Percentiles rank a stretch among this genome's conserved stretches.
Evolutionary conservation across 257 asterid species (phyloP).

Genomic region (Rubia yunnanensis): DNA sequence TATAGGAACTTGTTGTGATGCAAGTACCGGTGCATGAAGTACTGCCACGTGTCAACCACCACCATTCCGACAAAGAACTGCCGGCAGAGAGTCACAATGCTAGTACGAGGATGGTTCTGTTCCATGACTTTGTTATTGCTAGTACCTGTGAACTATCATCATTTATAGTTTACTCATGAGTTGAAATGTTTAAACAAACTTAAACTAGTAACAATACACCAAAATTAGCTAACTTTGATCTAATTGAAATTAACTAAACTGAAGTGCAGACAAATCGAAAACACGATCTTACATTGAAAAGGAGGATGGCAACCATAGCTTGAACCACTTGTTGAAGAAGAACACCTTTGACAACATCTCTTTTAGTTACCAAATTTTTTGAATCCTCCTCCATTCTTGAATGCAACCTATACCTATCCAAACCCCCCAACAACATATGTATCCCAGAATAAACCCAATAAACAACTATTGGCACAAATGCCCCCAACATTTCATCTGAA

Average conservation of each 20-base stretch:
- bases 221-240: too few species aligned
- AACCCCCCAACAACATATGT: conserved; percentile 46
- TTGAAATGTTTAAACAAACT: too few species aligned
- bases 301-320: conserved; percentile 67
- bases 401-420: conserved; percentile 71
- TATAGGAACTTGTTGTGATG: conserved; percentile 86
- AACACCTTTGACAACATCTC: conserved; percentile 76
- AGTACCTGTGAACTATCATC: not conserved
- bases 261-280: too few species aligned
- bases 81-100: conserved; percentile 30
- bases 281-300: conserved; percentile 53
- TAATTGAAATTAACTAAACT: too few species aligned
- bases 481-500: conserved; percentile 80
- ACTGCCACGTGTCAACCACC: conserved; percentile 86
- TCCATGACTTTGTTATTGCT: conserved; percentile 16
- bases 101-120: conserved; percentile 24
- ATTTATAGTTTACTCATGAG: too few species aligned
- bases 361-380: conserved; percentile 74
- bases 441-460: conserved; percentile 92
- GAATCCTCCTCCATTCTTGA: conserved; percentile 71
- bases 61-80: conserved; percentile 63
- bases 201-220: too few species aligned
- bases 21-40: conserved; percentile 88
- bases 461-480: conserved; percentile 57
- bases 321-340: conserved; percentile 89